A percentile compares a stretch with the other conserved stretches of the same genome.
These are phyloP conservation scores for Beta vulgaris DNA, from an alignment of 148 eudicot species.

Conservation along the genomic window DNA sequence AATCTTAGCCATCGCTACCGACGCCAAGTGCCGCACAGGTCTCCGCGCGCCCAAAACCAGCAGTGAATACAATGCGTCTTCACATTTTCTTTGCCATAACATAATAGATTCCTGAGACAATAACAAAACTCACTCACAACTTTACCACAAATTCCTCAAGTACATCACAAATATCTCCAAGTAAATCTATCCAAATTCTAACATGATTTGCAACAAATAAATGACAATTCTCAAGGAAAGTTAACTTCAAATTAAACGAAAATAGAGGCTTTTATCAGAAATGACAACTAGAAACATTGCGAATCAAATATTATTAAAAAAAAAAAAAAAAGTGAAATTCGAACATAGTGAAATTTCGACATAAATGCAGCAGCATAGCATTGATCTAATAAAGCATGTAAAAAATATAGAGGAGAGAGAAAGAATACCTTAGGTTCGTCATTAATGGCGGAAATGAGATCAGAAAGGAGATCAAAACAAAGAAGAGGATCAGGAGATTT, in stretches of 20 bases:
- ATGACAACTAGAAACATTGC: too few relatives aligned
- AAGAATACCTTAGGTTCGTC: constrained; percentile 76
- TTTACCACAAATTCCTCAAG: neutral
- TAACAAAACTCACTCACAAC: neutral
- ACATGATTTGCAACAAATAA: neutral
- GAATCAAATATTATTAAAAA: too few relatives aligned
- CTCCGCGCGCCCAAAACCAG: constrained; percentile 81
- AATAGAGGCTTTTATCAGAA: too few relatives aligned
- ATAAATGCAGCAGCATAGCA: neutral
- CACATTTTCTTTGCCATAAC: constrained; percentile 90
- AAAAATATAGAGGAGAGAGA: neutral
- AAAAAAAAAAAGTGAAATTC: neutral
- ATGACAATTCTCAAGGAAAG: too few relatives aligned
- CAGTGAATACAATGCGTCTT: constrained; percentile 82
- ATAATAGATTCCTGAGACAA: constrained; percentile 64
- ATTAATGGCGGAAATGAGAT: constrained; percentile 74
- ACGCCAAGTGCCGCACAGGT: constrained; percentile 94
- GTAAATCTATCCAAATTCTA: neutral
- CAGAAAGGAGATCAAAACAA: constrained; percentile 95
- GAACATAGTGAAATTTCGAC: neutral
- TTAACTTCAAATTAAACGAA: neutral
- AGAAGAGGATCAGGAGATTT: constrained; percentile 83
- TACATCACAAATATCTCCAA: neutral
- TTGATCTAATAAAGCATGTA: neutral
- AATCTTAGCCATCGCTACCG: constrained; percentile 80